Conservation (phyloP, 331 rosid genomes). For the Erythrophleum ivorense region DNA sequence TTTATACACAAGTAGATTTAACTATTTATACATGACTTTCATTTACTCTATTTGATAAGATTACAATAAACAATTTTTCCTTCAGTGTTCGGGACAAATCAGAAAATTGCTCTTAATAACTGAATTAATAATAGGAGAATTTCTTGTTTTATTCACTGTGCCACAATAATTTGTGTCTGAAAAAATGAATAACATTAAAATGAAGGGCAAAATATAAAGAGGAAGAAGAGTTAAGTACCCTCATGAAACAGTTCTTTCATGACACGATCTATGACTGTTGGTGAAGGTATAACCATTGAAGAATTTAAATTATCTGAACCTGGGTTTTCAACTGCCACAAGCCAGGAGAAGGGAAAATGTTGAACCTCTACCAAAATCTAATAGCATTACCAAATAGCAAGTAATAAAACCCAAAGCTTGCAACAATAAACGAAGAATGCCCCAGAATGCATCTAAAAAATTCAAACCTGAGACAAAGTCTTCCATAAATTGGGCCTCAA, state of each 20-base stretch:
- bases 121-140: neutral
- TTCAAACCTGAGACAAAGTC: conserved; percentile 92
- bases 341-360: conserved; percentile 33
- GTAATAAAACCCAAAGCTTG: conserved; percentile 38
- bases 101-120: neutral
- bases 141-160: neutral
- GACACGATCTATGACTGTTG: conserved; percentile 84
- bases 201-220: conserved; percentile 33
- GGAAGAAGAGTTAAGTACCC: conserved; percentile 54
- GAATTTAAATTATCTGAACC: conserved; percentile 73
- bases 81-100: neutral
- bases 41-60: conserved; percentile 3
- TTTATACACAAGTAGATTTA: neutral
- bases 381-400: conserved; percentile 31
- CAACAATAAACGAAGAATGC: conserved; percentile 34
- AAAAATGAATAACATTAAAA: conserved; percentile 10
- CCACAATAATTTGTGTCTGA: neutral
- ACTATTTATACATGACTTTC: neutral
- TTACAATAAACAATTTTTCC: neutral
- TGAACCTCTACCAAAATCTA: conserved; percentile 21
- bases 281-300: conserved; percentile 81
- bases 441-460: conserved; percentile 40
- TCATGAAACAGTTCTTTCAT: conserved; percentile 92
- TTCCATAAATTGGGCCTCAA: conserved; percentile 88
- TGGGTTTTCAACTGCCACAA: conserved; percentile 78